Evolutionary conservation across 345 rosid genomes (phyloP).

Genomic region (Arabis alpina): DNA sequence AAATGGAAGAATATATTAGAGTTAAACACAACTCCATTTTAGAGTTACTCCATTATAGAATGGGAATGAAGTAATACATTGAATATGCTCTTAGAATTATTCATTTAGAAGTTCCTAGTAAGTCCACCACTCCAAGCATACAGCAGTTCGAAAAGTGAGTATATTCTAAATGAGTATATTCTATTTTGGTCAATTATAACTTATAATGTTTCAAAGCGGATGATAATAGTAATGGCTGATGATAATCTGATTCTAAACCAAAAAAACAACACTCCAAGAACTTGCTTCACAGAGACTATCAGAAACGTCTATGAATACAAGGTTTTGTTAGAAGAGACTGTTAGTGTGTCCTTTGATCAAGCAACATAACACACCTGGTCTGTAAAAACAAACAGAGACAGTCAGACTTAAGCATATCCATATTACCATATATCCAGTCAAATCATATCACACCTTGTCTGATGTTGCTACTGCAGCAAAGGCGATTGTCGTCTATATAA

Average conservation of each 20-base stretch:
- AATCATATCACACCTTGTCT: conserved; percentile 64
- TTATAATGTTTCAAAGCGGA: no score
- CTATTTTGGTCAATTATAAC: conserved; percentile 21
- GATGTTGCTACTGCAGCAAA: conserved; percentile 76
- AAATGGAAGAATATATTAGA: no score
- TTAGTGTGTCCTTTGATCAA: conserved; percentile 40
- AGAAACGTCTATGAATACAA: conserved; percentile 1
- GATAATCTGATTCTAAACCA: background rate
- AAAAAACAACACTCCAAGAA: background rate
- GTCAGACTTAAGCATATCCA: background rate
- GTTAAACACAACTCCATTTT: no score
- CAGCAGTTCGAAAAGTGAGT: background rate
- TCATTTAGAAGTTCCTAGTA: background rate
- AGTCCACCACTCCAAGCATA: conserved; percentile 20
- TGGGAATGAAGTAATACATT: no score
- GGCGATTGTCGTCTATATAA: conserved; percentile 84
- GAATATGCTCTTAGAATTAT: no score
- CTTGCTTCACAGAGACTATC: background rate
- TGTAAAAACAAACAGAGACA: conserved; percentile 39
- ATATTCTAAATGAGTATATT: background rate
- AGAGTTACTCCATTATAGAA: no score
- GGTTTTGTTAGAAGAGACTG: conserved; percentile 1
- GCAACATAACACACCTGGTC: conserved; percentile 73
- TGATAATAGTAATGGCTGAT: background rate
- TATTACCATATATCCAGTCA: conserved; percentile 33